These are phyloP conservation scores for Penicillium sp. DNA, from an alignment of 2,329 filamentous ascomycete species.

Conservation along the genomic window DNA sequence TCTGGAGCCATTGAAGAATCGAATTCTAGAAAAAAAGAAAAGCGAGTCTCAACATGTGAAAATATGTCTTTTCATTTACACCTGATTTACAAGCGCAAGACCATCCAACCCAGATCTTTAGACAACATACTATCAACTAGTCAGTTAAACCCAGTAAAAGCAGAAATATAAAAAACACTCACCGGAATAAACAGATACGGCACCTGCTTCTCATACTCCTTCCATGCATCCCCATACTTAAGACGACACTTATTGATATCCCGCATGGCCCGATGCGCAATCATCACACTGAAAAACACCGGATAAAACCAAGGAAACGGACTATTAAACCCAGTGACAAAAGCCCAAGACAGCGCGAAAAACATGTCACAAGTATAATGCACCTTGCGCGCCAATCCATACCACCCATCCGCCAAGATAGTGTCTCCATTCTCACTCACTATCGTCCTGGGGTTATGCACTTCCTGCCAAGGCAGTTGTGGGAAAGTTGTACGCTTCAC, in stretches of 20 bases:
- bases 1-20: no score
- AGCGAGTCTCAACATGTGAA: no score
- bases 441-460: slow-evolving; percentile 74
- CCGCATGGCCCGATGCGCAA: slow-evolving; percentile 65
- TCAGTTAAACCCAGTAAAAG: not conserved
- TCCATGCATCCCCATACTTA: slow-evolving; percentile 77
- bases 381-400: slow-evolving; percentile 67
- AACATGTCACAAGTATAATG: slow-evolving; percentile 76
- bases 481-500: slow-evolving; percentile 73
- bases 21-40: no score
- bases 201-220: slow-evolving; percentile 69
- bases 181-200: slow-evolving; percentile 79
- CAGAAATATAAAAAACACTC: slow-evolving; percentile 23
- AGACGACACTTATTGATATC: slow-evolving; percentile 68
- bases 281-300: slow-evolving; percentile 72
- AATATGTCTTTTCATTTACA: no score
- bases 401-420: slow-evolving; percentile 81
- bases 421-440: slow-evolving; percentile 64
- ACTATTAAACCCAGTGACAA: slow-evolving; percentile 71
- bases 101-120: no score
- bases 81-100: no score
- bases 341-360: slow-evolving; percentile 69
- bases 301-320: slow-evolving; percentile 88
- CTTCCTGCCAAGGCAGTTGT: slow-evolving; percentile 74
- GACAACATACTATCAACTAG: not conserved